Conservation (phyloP, 2,329 filamentous ascomycete genomes). For the Scedosporium aurantiacum region DNA sequence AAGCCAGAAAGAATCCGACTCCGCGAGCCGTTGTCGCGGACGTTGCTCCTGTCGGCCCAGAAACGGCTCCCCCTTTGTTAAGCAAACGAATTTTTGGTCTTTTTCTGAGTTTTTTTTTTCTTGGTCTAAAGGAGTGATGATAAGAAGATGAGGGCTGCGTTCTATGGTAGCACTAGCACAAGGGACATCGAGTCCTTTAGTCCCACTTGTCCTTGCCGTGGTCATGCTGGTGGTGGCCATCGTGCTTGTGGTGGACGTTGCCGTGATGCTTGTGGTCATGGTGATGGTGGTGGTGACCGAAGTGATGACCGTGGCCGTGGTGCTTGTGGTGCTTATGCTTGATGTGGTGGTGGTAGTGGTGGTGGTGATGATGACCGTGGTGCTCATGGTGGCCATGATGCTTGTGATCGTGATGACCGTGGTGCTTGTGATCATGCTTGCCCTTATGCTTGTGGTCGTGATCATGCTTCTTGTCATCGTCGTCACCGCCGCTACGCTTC, state of each 20-base stretch:
- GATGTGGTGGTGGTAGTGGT: slow-evolving; percentile 2
- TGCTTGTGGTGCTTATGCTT: slow-evolving; percentile 2
- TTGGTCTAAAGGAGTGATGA: neutral
- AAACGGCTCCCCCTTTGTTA: neutral
- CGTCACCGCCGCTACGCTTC: neutral
- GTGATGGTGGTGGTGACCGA: neutral
- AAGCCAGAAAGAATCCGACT: neutral
- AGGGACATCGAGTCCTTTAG: neutral
- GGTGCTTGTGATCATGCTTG: slow-evolving; percentile 4
- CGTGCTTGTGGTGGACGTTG: neutral
- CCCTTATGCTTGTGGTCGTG: neutral
- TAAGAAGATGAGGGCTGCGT: neutral
- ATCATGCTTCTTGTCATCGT: neutral
- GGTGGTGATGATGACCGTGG: neutral
- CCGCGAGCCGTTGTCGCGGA: neutral
- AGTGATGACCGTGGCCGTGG: neutral
- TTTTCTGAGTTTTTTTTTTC: neutral
- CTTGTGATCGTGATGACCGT: neutral
- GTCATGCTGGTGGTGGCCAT: neutral
- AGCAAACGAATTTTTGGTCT: no score
- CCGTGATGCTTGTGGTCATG: neutral
- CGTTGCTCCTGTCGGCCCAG: neutral
- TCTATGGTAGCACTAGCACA: neutral
- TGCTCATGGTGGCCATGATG: neutral
- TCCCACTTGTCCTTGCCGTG: neutral